Conservation (phyloP, 352 stramenopile species). For the Phytophthora sansomeana region DNA sequence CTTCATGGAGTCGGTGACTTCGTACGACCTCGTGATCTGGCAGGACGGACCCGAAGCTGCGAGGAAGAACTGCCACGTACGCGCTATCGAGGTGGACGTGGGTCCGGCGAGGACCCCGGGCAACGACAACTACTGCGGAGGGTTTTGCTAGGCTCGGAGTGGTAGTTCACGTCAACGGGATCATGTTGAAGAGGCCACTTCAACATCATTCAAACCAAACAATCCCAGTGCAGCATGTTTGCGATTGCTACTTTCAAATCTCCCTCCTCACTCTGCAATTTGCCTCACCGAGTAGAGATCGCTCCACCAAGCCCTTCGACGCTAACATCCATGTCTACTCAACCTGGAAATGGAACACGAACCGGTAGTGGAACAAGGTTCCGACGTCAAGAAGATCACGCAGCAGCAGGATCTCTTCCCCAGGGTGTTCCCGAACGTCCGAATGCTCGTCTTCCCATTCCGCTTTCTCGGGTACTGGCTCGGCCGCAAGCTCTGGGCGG, state of each 20-base stretch:
- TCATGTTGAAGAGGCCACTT: slow-evolving; percentile 23
- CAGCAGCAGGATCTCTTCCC: slow-evolving; percentile 35
- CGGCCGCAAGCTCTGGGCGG: slow-evolving; percentile 29
- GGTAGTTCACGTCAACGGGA: slow-evolving; percentile 28
- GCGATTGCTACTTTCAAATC: too few species aligned
- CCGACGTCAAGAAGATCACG: slow-evolving; percentile 5
- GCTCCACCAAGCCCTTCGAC: not conserved
- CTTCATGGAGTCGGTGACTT: slow-evolving; percentile 35
- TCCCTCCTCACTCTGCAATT: slow-evolving; percentile 18
- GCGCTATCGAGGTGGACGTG: slow-evolving; percentile 57
- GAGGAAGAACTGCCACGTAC: slow-evolving; percentile 50
- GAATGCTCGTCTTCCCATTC: slow-evolving; percentile 43
- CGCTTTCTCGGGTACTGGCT: slow-evolving; percentile 47
- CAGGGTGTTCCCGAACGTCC: slow-evolving; percentile 39
- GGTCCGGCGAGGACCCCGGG: slow-evolving; percentile 49
- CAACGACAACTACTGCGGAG: slow-evolving; percentile 60
- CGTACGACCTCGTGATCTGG: slow-evolving; percentile 53
- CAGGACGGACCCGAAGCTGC: slow-evolving; percentile 44
- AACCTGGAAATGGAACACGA: slow-evolving; percentile 18
- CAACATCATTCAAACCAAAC: slow-evolving; percentile 12
- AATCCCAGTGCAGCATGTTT: too few species aligned
- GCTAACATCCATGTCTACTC: not conserved
- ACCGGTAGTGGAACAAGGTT: not conserved
- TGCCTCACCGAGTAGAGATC: slow-evolving; percentile 7
- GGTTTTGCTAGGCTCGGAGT: slow-evolving; percentile 51